Conservation (phyloP, 495 filamentous ascomycete genomes). For the Achaetomiella virescens region DNA sequence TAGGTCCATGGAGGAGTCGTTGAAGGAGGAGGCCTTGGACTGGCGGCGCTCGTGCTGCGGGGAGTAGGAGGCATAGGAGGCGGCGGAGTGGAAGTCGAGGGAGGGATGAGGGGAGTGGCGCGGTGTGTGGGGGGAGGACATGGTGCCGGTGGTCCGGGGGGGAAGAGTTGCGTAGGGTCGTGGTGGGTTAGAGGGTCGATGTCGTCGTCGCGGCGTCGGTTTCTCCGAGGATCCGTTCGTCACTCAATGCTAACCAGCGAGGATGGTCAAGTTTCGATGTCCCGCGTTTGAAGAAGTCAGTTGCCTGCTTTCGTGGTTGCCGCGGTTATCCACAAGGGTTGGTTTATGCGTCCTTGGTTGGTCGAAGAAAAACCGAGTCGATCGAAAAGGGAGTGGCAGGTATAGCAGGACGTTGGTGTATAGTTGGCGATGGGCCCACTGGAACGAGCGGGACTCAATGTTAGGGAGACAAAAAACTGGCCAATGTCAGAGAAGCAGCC, state of each 20-base stretch:
- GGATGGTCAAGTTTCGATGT: background rate
- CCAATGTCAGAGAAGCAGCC: background rate
- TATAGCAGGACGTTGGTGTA: background rate
- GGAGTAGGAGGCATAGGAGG: constrained; percentile 35
- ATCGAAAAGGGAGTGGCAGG: background rate
- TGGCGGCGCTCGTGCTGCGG: constrained; percentile 39
- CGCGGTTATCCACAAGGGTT: background rate
- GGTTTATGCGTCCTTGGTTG: background rate
- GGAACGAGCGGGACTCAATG: background rate
- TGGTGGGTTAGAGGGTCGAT: background rate
- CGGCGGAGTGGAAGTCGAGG: constrained; percentile 51
- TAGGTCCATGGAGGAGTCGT: constrained; percentile 50
- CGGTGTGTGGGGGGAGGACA: constrained; percentile 56
- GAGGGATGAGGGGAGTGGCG: constrained; percentile 63
- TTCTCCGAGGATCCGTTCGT: too few species aligned
- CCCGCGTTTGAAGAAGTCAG: background rate
- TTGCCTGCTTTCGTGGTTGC: background rate
- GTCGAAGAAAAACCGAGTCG: background rate
- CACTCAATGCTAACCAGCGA: background rate
- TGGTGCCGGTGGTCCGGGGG: constrained; percentile 1
- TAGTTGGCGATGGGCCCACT: background rate
- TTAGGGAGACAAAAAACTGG: background rate
- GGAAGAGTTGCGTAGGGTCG: background rate
- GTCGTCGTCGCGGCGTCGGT: background rate
- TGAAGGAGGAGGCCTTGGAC: constrained; percentile 52